phyloP scores from a whole-genome alignment of 1,284 basidiomycete species.

The Leccinum griseonigrum region DNA sequence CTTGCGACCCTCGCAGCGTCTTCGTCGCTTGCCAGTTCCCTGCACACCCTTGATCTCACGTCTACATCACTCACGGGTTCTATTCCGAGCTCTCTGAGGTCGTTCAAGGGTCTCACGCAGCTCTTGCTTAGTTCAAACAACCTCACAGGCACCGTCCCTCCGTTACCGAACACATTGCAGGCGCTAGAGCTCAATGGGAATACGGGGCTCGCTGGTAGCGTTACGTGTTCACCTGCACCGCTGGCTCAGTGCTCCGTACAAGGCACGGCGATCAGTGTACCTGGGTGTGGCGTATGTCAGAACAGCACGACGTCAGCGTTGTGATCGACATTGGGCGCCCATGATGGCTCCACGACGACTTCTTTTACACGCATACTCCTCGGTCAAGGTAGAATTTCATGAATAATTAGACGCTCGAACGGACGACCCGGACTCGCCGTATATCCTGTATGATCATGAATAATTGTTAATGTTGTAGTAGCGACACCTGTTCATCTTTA shows the following conservation, averaged over 20 bases:
- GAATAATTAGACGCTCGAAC: constrained; percentile 4
- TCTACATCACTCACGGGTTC: constrained; percentile 34
- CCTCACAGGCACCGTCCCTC: constrained; percentile 31
- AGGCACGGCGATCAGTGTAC: constrained; percentile 20
- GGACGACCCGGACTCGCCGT: neutral
- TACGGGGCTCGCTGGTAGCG: constrained; percentile 25
- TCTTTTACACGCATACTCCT: neutral
- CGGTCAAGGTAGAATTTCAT: constrained; percentile 1
- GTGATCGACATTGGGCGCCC: neutral
- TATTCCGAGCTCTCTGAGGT: constrained; percentile 28
- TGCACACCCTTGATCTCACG: constrained; percentile 39
- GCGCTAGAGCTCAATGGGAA: constrained; percentile 33
- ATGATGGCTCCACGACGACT: constrained; percentile 5
- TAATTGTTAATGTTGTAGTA: constrained; percentile 10
- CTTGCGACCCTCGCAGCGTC: constrained; percentile 36
- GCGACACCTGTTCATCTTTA: constrained; percentile 5
- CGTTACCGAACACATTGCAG: constrained; percentile 32
- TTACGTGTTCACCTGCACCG: constrained; percentile 16
- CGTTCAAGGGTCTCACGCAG: constrained; percentile 30
- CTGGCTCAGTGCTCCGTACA: constrained; percentile 23
- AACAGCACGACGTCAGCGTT: constrained; percentile 12
- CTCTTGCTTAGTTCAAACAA: constrained; percentile 35
- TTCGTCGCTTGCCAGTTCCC: constrained; percentile 33
- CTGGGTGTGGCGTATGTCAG: constrained; percentile 26
- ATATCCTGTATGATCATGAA: constrained; percentile 4